These are phyloP conservation scores for Eucalyptus virginea DNA, from an alignment of 345 rosid species.

Conservation along the genomic window DNA sequence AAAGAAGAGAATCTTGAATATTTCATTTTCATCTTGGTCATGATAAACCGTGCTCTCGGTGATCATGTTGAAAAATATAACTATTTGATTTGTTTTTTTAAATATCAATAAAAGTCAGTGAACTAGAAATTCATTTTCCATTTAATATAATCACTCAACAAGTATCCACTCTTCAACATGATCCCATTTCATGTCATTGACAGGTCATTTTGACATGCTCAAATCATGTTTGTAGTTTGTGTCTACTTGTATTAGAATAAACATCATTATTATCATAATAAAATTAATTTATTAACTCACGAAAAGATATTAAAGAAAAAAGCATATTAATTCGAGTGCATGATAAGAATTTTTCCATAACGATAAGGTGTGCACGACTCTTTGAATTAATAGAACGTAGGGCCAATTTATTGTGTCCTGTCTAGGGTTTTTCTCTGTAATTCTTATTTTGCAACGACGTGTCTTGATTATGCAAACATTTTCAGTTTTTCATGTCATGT, in stretches of 20 bases:
- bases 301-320: background rate
- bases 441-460: background rate
- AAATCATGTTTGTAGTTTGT: background rate
- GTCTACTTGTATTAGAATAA: background rate
- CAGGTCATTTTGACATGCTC: background rate
- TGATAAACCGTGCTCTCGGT: background rate
- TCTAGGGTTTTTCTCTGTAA: background rate
- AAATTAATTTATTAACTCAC: background rate
- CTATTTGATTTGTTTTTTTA: background rate
- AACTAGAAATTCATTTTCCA: background rate
- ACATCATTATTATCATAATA: background rate
- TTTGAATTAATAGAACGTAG: background rate
- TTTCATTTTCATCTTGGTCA: background rate
- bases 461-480: background rate
- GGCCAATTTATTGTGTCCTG: background rate
- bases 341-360: background rate
- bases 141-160: background rate
- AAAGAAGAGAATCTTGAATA: background rate
- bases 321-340: background rate
- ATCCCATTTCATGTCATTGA: background rate
- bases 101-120: background rate
- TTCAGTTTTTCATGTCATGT: background rate
- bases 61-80: background rate
- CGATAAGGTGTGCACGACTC: background rate
- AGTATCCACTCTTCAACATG: background rate